Base-by-base conservation (phyloP, 73 alveolate species). In the Symbiodinium natans region DNA sequence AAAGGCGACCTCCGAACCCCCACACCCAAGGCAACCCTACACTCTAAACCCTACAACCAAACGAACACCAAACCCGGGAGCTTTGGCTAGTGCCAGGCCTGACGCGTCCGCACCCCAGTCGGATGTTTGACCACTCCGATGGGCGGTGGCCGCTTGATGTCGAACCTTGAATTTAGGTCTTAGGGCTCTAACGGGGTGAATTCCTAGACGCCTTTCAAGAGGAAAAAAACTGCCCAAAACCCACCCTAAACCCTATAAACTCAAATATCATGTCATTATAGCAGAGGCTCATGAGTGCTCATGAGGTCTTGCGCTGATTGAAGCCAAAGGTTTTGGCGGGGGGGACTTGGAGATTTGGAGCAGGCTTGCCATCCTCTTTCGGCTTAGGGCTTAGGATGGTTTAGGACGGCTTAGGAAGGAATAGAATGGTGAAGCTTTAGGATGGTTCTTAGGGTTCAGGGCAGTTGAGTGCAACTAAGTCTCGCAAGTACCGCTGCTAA, bases 71-170 rank as follows among this genome's bases (percentile, higher is more conserved):
- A n/a, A n/a, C n/a, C n/a, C n/a, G n/a, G n/a, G n/a, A n/a, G n/a
- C n/a, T n/a, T n/a, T n/a, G n/a, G n/a, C n/a, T n/a, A n/a, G n/a
- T 33, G 38, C 34, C 83, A 11, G 59, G 63, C 96, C 74, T 71
- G 96, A 33, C 96, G 96, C 3, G 95, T 88, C 41, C 87, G 71
- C 54, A 63, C 96, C 38, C 96, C 96, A 46, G 39, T 13, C 42
- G 96, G 96, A 41, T 89, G 96, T 31, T 82, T 52, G 38, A 89
- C 96, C 42, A 89, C 87, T 23, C 96, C 96, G 31, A 89, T 68
- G 3, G 96, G 96, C 33, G 96, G 96, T 39, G 96, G 96, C 29
- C 96, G 96, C 96, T 89, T 89, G 54, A 63, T 63, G 34, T 89
- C 96, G 82, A 89, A 89, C 96, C 96, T 89, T 52, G 68, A 27